phyloP scores from a whole-genome alignment of 2,329 filamentous ascomycete genomes.

The Cladosporium sp. region DNA sequence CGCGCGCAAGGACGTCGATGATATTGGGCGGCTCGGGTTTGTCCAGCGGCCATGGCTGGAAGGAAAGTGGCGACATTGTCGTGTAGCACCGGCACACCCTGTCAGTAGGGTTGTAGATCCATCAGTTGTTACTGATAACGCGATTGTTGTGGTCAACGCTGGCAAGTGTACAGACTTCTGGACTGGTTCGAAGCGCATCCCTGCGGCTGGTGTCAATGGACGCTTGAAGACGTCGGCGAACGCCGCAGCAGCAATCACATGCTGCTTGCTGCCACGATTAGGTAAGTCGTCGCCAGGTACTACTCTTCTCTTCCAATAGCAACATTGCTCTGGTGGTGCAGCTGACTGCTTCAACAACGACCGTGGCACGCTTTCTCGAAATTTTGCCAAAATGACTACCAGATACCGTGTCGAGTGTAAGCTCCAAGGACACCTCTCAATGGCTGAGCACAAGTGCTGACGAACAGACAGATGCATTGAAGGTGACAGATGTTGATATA shows the following conservation, averaged over 20 bases:
- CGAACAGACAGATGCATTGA: slow-evolving; percentile 11
- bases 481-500: not conserved
- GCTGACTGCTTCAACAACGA: not conserved
- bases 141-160: not conserved
- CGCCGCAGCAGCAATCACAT: slow-evolving; percentile 2
- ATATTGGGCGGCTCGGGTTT: slow-evolving; percentile 59
- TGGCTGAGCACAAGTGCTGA: not conserved
- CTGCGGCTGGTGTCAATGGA: not conserved
- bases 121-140: not conserved
- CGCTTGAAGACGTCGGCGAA: slow-evolving; percentile 1
- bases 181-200: not conserved
- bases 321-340: not conserved
- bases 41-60: slow-evolving; percentile 59
- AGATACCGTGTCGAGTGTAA: slow-evolving; percentile 37
- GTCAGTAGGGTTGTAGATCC: not conserved
- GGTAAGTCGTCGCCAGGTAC: not conserved
- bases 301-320: not conserved
- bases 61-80: slow-evolving; percentile 44
- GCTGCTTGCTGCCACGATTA: not conserved
- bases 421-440: slow-evolving; percentile 5
- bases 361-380: not conserved
- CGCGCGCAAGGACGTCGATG: slow-evolving; percentile 71
- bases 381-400: slow-evolving; percentile 30
- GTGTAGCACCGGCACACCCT: not conserved
- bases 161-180: not conserved